Percentiles rank a stretch among this genome's conserved stretches.
These are phyloP conservation scores for Yarrowia sp. DNA, from an alignment of 805 yeast species.

Conservation along the genomic window DNA sequence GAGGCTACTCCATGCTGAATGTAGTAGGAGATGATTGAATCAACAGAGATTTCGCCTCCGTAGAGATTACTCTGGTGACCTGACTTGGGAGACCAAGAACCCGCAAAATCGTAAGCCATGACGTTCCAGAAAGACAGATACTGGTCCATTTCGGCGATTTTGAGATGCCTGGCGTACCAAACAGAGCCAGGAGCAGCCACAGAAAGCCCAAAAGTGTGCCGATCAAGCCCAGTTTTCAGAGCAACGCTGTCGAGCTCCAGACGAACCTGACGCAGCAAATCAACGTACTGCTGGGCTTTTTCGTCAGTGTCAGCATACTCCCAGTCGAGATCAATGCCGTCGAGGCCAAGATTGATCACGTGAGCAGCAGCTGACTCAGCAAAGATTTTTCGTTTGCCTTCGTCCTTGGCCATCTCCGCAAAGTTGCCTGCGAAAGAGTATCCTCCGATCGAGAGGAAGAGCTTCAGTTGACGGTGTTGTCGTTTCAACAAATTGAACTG, in stretches of 20 bases:
- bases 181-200: slow-evolving; percentile 74
- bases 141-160: slow-evolving; percentile 54
- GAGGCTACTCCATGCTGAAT: slow-evolving; percentile 45
- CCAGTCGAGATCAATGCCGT: slow-evolving; percentile 95
- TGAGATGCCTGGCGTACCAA: slow-evolving; percentile 46
- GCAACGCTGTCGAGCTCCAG: slow-evolving; percentile 45
- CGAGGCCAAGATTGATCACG: slow-evolving; percentile 61
- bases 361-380: slow-evolving; percentile 48
- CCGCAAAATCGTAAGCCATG: slow-evolving; percentile 89
- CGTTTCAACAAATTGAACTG: slow-evolving; percentile 51
- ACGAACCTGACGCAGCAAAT: slow-evolving; percentile 46
- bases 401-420: slow-evolving; percentile 45
- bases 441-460: slow-evolving; percentile 83
- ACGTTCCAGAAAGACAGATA: slow-evolving; percentile 72
- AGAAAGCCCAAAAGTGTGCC: slow-evolving; percentile 49
- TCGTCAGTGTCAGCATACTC: slow-evolving; percentile 64
- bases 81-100: slow-evolving; percentile 64
- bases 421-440: slow-evolving; percentile 56
- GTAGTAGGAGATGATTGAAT: slow-evolving; percentile 50
- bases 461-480: slow-evolving; percentile 46
- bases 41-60: slow-evolving; percentile 48
- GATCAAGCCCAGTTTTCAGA: slow-evolving; percentile 30
- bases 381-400: slow-evolving; percentile 46
- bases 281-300: slow-evolving; percentile 49
- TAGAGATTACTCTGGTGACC: slow-evolving; percentile 73